A percentile compares a stretch with the other conserved stretches of the same genome.
Conservation (phyloP, 371 early-diverging fungal species). For the Mucor ambiguus region DNA sequence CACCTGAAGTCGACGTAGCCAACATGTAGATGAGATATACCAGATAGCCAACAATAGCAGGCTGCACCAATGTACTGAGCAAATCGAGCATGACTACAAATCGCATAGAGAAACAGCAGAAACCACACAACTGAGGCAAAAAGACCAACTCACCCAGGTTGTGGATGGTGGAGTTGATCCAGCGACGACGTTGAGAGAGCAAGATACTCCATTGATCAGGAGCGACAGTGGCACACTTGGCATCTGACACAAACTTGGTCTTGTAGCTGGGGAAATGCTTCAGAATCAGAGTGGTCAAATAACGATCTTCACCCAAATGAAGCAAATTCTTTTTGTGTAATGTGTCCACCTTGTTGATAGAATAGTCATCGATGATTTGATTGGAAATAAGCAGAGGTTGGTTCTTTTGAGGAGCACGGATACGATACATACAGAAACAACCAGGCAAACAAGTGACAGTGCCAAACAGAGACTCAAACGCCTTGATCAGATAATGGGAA, state of each 20-base stretch:
- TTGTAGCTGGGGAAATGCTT: constrained; percentile 98
- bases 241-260: constrained; percentile 95
- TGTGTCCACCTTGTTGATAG: constrained; percentile 94
- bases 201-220: constrained; percentile 95
- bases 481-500: constrained; percentile 92
- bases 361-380: constrained; percentile 92
- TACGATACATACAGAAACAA: constrained; percentile 92
- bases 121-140: constrained; percentile 90
- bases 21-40: constrained; percentile 67
- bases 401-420: constrained; percentile 79
- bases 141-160: constrained; percentile 93
- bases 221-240: constrained; percentile 94
- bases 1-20: constrained; percentile 35
- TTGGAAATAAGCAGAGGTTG: constrained; percentile 91
- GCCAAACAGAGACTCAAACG: constrained; percentile 87
- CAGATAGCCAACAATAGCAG: constrained; percentile 86
- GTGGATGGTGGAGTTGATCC: constrained; percentile 99
- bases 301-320: constrained; percentile 87
- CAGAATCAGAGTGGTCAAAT: constrained; percentile 97
- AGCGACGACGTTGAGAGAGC: constrained; percentile 96
- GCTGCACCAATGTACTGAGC: constrained; percentile 87
- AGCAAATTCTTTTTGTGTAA: constrained; percentile 95
- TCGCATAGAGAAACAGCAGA: constrained; percentile 96
- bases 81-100: constrained; percentile 93
- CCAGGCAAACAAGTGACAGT: constrained; percentile 92